Evolutionary conservation across 768 basidiomycete genomes (phyloP).

Genomic region (Albatrellus ellisii): DNA sequence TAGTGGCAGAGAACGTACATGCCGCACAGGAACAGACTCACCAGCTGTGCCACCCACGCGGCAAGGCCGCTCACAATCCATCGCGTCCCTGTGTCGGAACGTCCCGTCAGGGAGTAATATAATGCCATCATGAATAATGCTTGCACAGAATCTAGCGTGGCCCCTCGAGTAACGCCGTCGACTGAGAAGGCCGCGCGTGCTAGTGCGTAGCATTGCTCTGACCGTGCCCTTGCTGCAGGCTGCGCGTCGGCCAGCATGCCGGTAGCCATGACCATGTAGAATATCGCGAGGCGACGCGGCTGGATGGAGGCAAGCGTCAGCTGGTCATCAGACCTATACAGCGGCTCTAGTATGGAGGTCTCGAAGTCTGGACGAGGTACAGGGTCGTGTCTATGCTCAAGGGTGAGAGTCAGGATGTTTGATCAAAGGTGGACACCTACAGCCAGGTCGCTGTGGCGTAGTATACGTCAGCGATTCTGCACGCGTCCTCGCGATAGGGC

Average conservation of each 20-base stretch:
- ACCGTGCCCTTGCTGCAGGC: constrained; percentile 13
- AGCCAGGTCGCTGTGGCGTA: constrained; percentile 34
- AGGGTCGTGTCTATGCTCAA: constrained; percentile 30
- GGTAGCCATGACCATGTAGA: constrained; percentile 37
- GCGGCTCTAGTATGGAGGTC: constrained; percentile 24
- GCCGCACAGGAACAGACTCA: constrained; percentile 17
- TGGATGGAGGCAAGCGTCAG: constrained; percentile 24
- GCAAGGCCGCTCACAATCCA: constrained; percentile 37
- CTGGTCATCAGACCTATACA: constrained; percentile 25
- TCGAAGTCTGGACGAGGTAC: constrained; percentile 30
- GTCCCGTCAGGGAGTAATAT: constrained; percentile 30
- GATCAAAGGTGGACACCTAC: constrained; percentile 20
- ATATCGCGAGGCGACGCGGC: constrained; percentile 35
- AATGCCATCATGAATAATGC: constrained; percentile 31
- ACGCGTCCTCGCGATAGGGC: constrained; percentile 20
- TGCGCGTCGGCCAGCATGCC: constrained; percentile 32
- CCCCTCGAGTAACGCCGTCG: constrained; percentile 30
- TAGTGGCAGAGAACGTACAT: not conserved
- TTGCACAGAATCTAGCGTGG: constrained; percentile 33
- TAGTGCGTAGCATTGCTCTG: constrained; percentile 28
- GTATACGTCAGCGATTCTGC: constrained; percentile 28
- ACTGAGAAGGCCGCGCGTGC: constrained; percentile 34
- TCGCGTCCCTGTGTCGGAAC: constrained; percentile 29
- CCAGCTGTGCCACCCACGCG: constrained; percentile 30
- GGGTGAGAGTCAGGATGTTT: not conserved